Evolutionary conservation across 306 rosid genomes (phyloP).

Genomic region (Vicia sativa): DNA sequence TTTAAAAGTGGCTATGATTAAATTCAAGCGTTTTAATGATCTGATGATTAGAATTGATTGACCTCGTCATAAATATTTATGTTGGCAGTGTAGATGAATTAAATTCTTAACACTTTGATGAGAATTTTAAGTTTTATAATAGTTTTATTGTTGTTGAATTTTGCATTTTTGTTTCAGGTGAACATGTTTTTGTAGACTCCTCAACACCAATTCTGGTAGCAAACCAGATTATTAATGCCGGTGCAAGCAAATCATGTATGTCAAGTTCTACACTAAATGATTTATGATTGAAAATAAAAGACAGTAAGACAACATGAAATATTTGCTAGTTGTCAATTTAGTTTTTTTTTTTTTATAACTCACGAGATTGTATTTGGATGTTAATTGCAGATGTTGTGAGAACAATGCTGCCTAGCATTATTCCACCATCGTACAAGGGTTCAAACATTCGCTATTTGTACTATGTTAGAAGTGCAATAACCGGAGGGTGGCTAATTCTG

Average conservation of each 20-base stretch:
- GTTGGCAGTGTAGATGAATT: background rate
- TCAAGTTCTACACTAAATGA: slow-evolving; percentile 20
- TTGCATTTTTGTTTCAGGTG: slow-evolving; percentile 57
- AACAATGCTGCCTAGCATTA: slow-evolving; percentile 58
- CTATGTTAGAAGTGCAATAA: slow-evolving; percentile 66
- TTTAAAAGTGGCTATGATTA: background rate
- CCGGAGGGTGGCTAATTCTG: slow-evolving; percentile 77
- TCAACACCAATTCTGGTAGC: slow-evolving; percentile 65
- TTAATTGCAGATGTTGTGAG: slow-evolving; percentile 72
- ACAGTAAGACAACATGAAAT: background rate
- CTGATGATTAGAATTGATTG: background rate
- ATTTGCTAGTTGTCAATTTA: slow-evolving; percentile 4
- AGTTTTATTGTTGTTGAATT: background rate
- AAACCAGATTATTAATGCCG: slow-evolving; percentile 75
- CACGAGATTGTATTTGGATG: slow-evolving; percentile 24
- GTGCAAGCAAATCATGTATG: slow-evolving; percentile 85
- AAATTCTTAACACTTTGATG: slow-evolving; percentile 1
- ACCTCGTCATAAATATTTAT: background rate
- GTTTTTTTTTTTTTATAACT: slow-evolving; percentile 23
- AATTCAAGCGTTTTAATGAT: too few relatives aligned
- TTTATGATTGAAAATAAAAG: slow-evolving; percentile 2
- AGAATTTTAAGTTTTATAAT: background rate
- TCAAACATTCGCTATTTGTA: slow-evolving; percentile 89
- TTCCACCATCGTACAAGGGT: slow-evolving; percentile 98
- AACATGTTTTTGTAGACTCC: slow-evolving; percentile 71